Conservation (phyloP, 305 asterid species). For the Solanum hybrid region DNA sequence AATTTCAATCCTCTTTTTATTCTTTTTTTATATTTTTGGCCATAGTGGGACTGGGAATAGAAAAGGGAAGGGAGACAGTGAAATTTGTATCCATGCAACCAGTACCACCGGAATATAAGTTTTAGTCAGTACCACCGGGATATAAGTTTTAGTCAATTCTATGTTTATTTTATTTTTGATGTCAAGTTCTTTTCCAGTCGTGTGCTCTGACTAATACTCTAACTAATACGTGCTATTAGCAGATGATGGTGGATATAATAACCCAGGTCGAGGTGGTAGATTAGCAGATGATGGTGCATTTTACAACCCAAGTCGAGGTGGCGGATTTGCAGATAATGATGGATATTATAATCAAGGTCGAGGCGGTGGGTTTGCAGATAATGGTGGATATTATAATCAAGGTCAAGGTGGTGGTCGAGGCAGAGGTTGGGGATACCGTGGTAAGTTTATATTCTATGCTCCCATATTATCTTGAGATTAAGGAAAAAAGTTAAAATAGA, state of each 20-base stretch:
- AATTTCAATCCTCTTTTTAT: background rate
- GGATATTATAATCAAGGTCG: conserved; percentile 9
- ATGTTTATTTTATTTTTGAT: background rate
- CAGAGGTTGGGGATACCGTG: conserved; percentile 41
- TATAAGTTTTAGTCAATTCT: background rate
- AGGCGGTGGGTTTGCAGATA: conserved; percentile 1
- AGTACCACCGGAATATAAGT: background rate
- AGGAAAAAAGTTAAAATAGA: background rate
- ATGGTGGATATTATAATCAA: conserved; percentile 19
- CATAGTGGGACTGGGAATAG: background rate
- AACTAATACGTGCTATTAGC: conserved; percentile 8
- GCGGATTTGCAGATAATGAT: conserved; percentile 9
- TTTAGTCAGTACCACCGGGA: background rate
- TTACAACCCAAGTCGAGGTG: conserved; percentile 3
- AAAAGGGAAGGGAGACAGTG: background rate
- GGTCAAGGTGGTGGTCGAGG: conserved; percentile 31
- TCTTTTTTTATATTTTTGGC: background rate
- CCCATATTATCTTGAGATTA: background rate
- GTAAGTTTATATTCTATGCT: conserved; percentile 11
- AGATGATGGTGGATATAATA: conserved; percentile 21
- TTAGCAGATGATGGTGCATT: conserved; percentile 13
- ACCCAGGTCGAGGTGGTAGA: background rate
- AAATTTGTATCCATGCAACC: background rate
- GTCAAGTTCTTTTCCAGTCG: background rate
- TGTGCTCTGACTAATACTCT: background rate